Conservation (phyloP, 495 filamentous ascomycete species). For the Penicillium psychrofluorescens region DNA sequence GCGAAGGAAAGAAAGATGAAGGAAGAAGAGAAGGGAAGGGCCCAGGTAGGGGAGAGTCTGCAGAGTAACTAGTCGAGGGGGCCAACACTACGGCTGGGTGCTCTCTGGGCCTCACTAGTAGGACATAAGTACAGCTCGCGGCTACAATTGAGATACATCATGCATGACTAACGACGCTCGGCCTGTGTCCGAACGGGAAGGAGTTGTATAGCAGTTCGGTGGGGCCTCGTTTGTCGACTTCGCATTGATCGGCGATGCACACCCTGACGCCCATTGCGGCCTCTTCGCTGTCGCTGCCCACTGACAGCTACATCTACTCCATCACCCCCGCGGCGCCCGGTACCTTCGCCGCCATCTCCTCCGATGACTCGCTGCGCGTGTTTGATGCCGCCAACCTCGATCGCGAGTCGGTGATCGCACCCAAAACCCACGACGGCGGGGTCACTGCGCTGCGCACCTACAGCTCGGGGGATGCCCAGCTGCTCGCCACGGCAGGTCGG, state of each 20-base stretch:
- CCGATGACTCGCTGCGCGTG: conserved; percentile 48
- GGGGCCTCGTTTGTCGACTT: no score
- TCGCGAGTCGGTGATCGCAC: conserved; percentile 23
- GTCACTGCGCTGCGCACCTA: conserved; percentile 39
- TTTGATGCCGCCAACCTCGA: conserved; percentile 36
- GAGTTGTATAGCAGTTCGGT: no score
- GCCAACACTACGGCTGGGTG: no score
- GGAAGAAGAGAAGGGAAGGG: conserved; percentile 5
- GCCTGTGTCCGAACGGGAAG: no score
- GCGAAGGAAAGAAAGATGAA: conserved; percentile 1
- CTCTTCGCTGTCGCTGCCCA: conserved; percentile 38
- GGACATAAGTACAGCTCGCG: conserved; percentile 1
- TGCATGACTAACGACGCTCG: no score
- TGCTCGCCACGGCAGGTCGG: conserved; percentile 39
- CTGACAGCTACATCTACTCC: conserved; percentile 47
- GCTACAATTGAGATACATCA: neutral
- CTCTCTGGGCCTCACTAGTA: neutral
- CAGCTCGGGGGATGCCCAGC: conserved; percentile 16
- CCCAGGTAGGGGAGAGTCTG: no score
- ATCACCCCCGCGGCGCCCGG: conserved; percentile 26
- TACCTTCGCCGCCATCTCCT: conserved; percentile 44
- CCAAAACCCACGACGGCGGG: conserved; percentile 29
- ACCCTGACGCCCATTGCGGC: conserved; percentile 29
- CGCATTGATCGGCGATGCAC: conserved; percentile 19
- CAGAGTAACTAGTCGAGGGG: no score